Base-by-base conservation (phyloP, 305 asterid genomes). In the Rubia tinctorum region DNA sequence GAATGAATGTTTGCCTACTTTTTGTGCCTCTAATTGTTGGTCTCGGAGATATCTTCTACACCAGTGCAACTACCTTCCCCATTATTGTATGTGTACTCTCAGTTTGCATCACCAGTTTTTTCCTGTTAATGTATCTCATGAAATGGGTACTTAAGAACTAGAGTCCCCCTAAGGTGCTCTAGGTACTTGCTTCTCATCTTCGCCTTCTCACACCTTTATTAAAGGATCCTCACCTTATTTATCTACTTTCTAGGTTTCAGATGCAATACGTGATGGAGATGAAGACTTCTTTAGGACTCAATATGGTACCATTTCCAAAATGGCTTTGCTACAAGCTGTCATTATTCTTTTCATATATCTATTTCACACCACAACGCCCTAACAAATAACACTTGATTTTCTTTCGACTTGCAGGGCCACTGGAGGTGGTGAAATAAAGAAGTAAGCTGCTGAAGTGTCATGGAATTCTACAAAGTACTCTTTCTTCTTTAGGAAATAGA, bases 261-360 rank as follows among this genome's bases (percentile, higher is more conserved):
- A 95, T 78, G 98, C 98, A 39, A 95, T 95, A 82, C 99, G 99
- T 73, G 99, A 95, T 84, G 99, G 99, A 75, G 98, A 98, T 73
- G 99, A 95, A 86, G 99, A 98, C 78, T 95, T 85, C 88, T 91
- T 95, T 80, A 89, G 96, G 85, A 93, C 98, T 68, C 99, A 95
- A 83, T 95, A 95, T 63, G 96, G 98, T 74, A 82, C 99, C 73
- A 95, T 95, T 70, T 92, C 98, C 75, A 95, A 89, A 87, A 95
- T 95, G 99, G 98, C 98, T 75, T 44, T 88, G 51, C 68, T 95
- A 67, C 84, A 92, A 71, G 99, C 82, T 80, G 74, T 93, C 68
- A 80, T 85, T 60, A 93, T 95, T 84, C 86, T 92, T 73, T 45
- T 86, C 86, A 92, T 95, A 83, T 95, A 95, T 84, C 82, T 95